A percentile compares a stretch with the other conserved stretches of the same genome.
Conservation (phyloP, 257 asterid genomes). For the Pogostemon cablin region DNA sequence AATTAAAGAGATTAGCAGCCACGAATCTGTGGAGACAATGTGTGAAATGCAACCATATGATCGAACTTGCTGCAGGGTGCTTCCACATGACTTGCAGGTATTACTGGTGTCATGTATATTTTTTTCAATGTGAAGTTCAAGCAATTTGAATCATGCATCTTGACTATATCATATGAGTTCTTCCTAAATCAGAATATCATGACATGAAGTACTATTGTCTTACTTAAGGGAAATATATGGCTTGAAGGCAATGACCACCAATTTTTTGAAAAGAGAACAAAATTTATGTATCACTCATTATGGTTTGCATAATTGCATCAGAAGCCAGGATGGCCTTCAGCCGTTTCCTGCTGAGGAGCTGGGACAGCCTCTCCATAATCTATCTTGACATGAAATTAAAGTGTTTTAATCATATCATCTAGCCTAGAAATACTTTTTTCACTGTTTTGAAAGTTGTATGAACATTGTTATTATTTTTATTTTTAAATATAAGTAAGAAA, state of each 20-base stretch:
- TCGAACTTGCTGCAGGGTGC: slow-evolving; percentile 62
- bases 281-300: background rate
- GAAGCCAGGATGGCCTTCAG: background rate
- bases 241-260: background rate
- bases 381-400: background rate
- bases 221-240: background rate
- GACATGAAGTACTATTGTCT: background rate
- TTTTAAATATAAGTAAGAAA: too few species aligned
- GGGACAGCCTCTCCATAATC: background rate
- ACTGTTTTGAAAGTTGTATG: background rate
- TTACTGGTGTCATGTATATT: background rate
- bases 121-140: slow-evolving; percentile 15
- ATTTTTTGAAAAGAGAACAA: slow-evolving; percentile 6
- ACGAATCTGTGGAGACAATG: slow-evolving; percentile 64
- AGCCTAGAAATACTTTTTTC: background rate
- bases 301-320: background rate
- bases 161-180: slow-evolving; percentile 1
- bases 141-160: background rate
- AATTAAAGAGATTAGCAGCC: slow-evolving; percentile 57
- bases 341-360: background rate
- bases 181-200: slow-evolving; percentile 4
- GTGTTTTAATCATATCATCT: background rate
- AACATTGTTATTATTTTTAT: too few species aligned
- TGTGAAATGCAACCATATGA: slow-evolving; percentile 65
- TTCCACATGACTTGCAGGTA: slow-evolving; percentile 69